Percentiles rank a stretch among this genome's conserved stretches.
These are phyloP conservation scores for Dictyostelium brefeldianum DNA, from an alignment of 78 protist species.

Conservation along the genomic window DNA sequence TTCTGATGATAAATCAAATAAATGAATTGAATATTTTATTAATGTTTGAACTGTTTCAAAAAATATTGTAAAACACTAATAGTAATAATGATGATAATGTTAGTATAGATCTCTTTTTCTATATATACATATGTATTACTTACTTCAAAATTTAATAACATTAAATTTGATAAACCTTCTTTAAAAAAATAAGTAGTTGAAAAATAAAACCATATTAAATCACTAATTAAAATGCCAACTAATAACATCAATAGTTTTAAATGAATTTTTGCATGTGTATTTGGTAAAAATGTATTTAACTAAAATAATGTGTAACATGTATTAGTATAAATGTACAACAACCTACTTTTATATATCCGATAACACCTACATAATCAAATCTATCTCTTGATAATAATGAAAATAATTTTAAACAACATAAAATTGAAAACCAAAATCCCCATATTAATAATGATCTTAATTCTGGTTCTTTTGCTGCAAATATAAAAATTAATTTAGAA, in stretches of 20 bases:
- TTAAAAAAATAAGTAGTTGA: conserved; percentile 48
- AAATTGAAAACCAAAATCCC: conserved; percentile 82
- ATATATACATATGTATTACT: background rate
- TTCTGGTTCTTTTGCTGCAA: conserved; percentile 73
- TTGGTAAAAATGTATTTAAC: conserved; percentile 82
- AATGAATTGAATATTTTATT: conserved; percentile 88
- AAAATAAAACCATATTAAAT: conserved; percentile 64
- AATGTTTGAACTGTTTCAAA: conserved; percentile 89
- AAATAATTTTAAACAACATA: conserved; percentile 81
- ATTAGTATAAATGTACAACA: too few species aligned
- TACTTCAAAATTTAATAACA: conserved; percentile 80
- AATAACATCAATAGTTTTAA: conserved; percentile 53
- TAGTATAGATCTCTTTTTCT: too few species aligned
- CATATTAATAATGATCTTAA: conserved; percentile 34
- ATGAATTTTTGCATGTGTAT: conserved; percentile 78
- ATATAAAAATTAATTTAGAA: conserved; percentile 74
- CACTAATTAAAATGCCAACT: conserved; percentile 39
- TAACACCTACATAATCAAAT: conserved; percentile 81
- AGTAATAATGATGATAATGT: conserved; percentile 25
- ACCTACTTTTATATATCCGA: too few species aligned
- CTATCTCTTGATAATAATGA: conserved; percentile 85
- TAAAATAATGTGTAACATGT: too few species aligned
- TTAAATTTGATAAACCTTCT: conserved; percentile 62
- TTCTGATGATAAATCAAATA: conserved; percentile 78
- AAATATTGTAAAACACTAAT: conserved; percentile 82